Percentiles rank a stretch among this genome's conserved stretches.
phyloP scores from a whole-genome alignment of 2,329 filamentous ascomycete genomes.

The Aureobasidium subglaciale region DNA sequence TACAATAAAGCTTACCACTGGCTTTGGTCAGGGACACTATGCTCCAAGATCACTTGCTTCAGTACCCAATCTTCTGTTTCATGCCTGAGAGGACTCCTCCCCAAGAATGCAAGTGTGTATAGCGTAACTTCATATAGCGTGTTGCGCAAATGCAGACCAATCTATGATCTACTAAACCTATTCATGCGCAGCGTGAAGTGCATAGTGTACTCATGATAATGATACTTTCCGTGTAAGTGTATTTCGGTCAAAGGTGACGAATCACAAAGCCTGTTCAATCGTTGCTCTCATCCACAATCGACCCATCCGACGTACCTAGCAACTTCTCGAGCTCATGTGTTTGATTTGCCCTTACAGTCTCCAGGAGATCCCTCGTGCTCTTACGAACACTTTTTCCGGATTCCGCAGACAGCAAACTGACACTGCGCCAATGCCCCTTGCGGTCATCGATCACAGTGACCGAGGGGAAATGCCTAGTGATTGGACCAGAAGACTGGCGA shows the following conservation, averaged over 20 bases:
- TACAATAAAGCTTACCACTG: too few species aligned
- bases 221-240: background rate
- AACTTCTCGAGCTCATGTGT: slow-evolving; percentile 14
- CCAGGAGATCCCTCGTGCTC: slow-evolving; percentile 18
- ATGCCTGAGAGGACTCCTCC: too few species aligned
- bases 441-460: slow-evolving; percentile 29
- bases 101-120: too few species aligned
- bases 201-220: background rate
- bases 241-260: background rate
- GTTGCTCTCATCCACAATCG: background rate
- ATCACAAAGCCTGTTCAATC: background rate
- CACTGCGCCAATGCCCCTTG: slow-evolving; percentile 24
- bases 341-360: slow-evolving; percentile 12
- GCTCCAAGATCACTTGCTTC: too few species aligned
- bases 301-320: slow-evolving; percentile 1
- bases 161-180: too few species aligned
- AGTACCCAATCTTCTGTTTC: too few species aligned
- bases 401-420: slow-evolving; percentile 24
- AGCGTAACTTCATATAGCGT: too few species aligned
- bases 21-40: too few species aligned
- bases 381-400: slow-evolving; percentile 15
- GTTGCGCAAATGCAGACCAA: too few species aligned
- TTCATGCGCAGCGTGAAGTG: too few species aligned
- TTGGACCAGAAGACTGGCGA: background rate
- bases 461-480: slow-evolving; percentile 24